Percentiles rank a stretch among this genome's conserved stretches.
These are phyloP conservation scores for Schrenkiella parvula DNA, from an alignment of 345 rosid genomes.

Conservation along the genomic window DNA sequence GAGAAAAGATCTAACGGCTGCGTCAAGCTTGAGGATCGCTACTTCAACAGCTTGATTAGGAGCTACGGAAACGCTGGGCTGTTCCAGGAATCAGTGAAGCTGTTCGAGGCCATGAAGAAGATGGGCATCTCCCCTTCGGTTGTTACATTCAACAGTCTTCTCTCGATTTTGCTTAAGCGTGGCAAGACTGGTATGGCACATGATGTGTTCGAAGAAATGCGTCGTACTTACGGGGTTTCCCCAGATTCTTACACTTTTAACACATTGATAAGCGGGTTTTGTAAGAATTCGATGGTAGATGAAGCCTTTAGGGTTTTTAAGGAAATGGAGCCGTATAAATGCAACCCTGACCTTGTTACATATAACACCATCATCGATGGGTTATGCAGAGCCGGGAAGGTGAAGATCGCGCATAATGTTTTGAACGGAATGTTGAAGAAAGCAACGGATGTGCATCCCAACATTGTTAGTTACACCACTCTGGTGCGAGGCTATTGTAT, in stretches of 20 bases:
- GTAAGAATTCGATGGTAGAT: slow-evolving; percentile 67
- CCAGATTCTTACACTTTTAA: slow-evolving; percentile 74
- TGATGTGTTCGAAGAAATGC: slow-evolving; percentile 76
- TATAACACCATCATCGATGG: slow-evolving; percentile 86
- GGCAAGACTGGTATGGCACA: slow-evolving; percentile 68
- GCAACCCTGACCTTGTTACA: slow-evolving; percentile 64
- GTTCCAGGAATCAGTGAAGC: slow-evolving; percentile 62
- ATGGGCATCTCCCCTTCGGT: slow-evolving; percentile 65
- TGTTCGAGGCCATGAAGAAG: slow-evolving; percentile 62
- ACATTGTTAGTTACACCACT: slow-evolving; percentile 73
- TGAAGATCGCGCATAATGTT: slow-evolving; percentile 63
- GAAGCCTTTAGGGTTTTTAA: slow-evolving; percentile 60
- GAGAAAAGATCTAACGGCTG: slow-evolving; percentile 52
- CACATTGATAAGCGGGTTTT: slow-evolving; percentile 66
- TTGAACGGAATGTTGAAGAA: slow-evolving; percentile 63
- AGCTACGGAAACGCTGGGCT: slow-evolving; percentile 65
- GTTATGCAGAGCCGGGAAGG: slow-evolving; percentile 75
- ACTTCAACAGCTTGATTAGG: slow-evolving; percentile 70
- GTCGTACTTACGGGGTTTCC: slow-evolving; percentile 58
- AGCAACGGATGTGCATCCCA: slow-evolving; percentile 44
- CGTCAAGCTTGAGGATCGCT: slow-evolving; percentile 58
- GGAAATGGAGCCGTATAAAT: slow-evolving; percentile 51
- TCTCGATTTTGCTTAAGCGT: slow-evolving; percentile 56
- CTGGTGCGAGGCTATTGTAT: slow-evolving; percentile 75
- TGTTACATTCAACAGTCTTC: slow-evolving; percentile 62